Conservation (phyloP, 805 yeast genomes). For the Metschnikowia reukaufii region DNA sequence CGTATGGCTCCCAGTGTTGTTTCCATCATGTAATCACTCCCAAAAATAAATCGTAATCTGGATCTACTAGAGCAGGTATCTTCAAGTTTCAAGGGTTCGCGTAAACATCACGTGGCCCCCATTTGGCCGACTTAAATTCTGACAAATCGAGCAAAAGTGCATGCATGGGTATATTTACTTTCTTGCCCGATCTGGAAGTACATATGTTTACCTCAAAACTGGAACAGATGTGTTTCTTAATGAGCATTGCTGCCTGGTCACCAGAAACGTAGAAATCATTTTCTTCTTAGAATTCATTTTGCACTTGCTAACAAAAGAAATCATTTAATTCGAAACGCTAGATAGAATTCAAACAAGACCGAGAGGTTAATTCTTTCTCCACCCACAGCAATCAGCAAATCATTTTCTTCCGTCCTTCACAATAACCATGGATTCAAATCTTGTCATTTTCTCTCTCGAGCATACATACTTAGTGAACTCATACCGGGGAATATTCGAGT, state of each 20-base stretch:
- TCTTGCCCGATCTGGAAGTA: conserved; percentile 6
- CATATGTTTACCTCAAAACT: background rate
- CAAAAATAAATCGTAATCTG: too few species aligned
- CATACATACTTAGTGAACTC: conserved; percentile 28
- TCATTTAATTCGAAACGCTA: too few species aligned
- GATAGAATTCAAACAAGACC: background rate
- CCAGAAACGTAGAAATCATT: background rate
- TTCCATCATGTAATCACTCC: too few species aligned
- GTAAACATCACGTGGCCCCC: too few species aligned
- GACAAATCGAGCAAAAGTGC: conserved; percentile 2
- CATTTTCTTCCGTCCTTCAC: background rate
- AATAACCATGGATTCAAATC: conserved; percentile 18
- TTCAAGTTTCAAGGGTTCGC: too few species aligned
- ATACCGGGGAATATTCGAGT: conserved; percentile 23
- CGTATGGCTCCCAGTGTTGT: too few species aligned
- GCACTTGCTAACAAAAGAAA: too few species aligned
- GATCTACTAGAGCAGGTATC: too few species aligned
- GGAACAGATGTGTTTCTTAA: background rate
- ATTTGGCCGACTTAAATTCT: too few species aligned
- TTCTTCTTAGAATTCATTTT: too few species aligned
- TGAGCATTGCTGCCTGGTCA: background rate
- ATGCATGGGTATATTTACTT: conserved; percentile 7
- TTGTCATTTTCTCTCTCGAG: conserved; percentile 29
- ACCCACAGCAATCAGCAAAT: background rate
- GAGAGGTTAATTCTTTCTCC: background rate